Evolutionary conservation across 2,329 filamentous ascomycete genomes (phyloP), one percentile per base, ranked within the genome.

Genomic region (Simplicillium sp.): DNA sequence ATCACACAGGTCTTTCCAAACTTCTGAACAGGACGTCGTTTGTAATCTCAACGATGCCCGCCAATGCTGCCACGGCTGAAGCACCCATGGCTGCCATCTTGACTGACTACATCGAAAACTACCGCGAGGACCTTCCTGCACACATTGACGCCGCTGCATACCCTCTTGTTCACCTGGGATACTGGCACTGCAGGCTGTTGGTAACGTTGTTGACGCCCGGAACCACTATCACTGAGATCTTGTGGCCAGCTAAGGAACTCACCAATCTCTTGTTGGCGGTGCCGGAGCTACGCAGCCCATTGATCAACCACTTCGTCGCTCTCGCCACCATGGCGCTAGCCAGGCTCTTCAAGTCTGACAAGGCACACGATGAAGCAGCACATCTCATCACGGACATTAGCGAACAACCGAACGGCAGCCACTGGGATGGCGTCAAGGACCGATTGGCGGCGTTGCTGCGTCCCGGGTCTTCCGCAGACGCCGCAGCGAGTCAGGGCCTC

Each of bases 151-250:
- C 70, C 4, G 54, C 60, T 0, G 61, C 65, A 3, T 66, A 72
- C 37, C 75, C 75, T 3, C 54, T 82, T 28, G 66, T 86, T 2
- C 76, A 83, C 49, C 66, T 87, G 17, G 74, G 74, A 14, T 86
- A 84, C 59, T 84, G 82, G 74, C 80, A 86, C 55, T 71, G 76
- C 48, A 76, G 79, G 45, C 67, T 86, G 8, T 65, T 87, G 14
- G 68, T 77, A 9, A 76, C 79, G 39, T 67, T 84, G 3, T 65
- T 80, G 40, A 74, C 72, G 31, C 70, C 75, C 1, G 68, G 67
- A 11, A 66, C 72, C 1, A 71, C 73, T 33, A 67, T 75, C 0
- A 61, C 67, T 2, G 73, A 82, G 44, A 67, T 81, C 13, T 60
- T 84, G 15, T 77, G 74, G 57, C 72, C 78, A 6, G 75, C 76